Evolutionary conservation across 768 basidiomycete genomes (phyloP).

Genomic region (Russula griseocarnosa): DNA sequence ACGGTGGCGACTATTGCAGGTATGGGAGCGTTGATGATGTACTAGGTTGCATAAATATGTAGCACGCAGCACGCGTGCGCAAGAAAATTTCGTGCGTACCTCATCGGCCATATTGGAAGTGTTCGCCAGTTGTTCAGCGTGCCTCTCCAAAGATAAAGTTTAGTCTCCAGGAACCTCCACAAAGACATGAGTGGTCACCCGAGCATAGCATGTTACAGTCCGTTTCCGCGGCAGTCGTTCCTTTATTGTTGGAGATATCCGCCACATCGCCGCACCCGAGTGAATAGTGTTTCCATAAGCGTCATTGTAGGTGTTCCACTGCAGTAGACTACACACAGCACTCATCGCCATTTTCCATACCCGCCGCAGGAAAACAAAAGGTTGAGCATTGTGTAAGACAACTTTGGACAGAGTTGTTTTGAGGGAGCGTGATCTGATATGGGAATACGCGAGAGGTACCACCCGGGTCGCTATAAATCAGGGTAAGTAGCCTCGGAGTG

Average conservation of each 20-base stretch:
- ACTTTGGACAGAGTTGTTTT: slow-evolving; percentile 58
- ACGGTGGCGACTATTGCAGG: slow-evolving; percentile 72
- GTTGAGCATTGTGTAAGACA: slow-evolving; percentile 67
- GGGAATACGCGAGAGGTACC: slow-evolving; percentile 48
- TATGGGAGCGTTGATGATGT: slow-evolving; percentile 54
- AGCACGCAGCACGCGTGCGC: not conserved
- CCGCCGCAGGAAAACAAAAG: slow-evolving; percentile 69
- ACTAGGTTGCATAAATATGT: slow-evolving; percentile 31
- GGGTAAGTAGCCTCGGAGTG: not conserved
- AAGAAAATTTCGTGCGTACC: slow-evolving; percentile 39
- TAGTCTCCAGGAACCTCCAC: slow-evolving; percentile 55
- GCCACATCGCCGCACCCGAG: slow-evolving; percentile 67
- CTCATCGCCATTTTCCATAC: slow-evolving; percentile 64
- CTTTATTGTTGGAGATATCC: slow-evolving; percentile 44
- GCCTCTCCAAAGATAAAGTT: slow-evolving; percentile 36
- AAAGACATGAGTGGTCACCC: slow-evolving; percentile 64
- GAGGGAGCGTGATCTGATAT: slow-evolving; percentile 53
- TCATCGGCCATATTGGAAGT: slow-evolving; percentile 58
- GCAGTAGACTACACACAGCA: slow-evolving; percentile 54
- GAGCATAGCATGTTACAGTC: slow-evolving; percentile 54
- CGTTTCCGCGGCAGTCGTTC: slow-evolving; percentile 34
- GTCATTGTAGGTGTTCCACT: not conserved
- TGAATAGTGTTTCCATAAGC: slow-evolving; percentile 4
- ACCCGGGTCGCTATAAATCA: slow-evolving; percentile 43
- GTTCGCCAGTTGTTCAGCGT: slow-evolving; percentile 57